phyloP scores from a whole-genome alignment of 805 yeast species.

The Myxozyma nipponensis region DNA sequence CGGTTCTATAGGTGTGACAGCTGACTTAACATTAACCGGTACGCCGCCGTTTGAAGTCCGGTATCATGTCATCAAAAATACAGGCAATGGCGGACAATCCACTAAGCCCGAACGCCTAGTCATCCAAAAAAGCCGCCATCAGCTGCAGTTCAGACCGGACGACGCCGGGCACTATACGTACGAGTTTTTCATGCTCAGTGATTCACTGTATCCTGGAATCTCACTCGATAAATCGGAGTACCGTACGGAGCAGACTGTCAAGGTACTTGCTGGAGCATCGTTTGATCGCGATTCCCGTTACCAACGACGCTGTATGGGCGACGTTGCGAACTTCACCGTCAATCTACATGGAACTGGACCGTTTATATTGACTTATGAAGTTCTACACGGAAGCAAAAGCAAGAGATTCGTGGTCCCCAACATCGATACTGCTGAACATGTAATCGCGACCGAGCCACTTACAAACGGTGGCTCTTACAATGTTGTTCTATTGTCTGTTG shows the following conservation, averaged over 20 bases:
- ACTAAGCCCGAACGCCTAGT: slow-evolving; percentile 34
- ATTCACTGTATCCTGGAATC: slow-evolving; percentile 51
- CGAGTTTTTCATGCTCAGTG: slow-evolving; percentile 60
- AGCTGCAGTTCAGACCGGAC: slow-evolving; percentile 69
- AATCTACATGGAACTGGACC: slow-evolving; percentile 77
- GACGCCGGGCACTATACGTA: slow-evolving; percentile 79
- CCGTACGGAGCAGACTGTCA: slow-evolving; percentile 36
- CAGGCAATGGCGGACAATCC: slow-evolving; percentile 27
- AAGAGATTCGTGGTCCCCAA: slow-evolving; percentile 43
- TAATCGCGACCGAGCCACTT: slow-evolving; percentile 54
- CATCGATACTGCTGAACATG: slow-evolving; percentile 39
- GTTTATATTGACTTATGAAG: slow-evolving; percentile 62
- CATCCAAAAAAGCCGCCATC: slow-evolving; percentile 43
- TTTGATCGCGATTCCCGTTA: slow-evolving; percentile 28
- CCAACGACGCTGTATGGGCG: slow-evolving; percentile 47
- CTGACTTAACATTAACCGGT: slow-evolving; percentile 66
- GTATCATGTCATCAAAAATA: slow-evolving; percentile 49
- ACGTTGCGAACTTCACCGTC: slow-evolving; percentile 49
- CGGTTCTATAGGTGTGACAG: slow-evolving; percentile 82
- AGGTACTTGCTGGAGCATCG: slow-evolving; percentile 42
- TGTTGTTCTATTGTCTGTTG: slow-evolving; percentile 58
- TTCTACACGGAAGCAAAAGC: slow-evolving; percentile 54
- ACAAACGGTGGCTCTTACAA: slow-evolving; percentile 69
- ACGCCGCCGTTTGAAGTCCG: slow-evolving; percentile 76
- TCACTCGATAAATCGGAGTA: slow-evolving; percentile 27